Base-by-base conservation (phyloP, 225 moss, liverwort and hornwort genomes). In the Bryum argenteum region DNA sequence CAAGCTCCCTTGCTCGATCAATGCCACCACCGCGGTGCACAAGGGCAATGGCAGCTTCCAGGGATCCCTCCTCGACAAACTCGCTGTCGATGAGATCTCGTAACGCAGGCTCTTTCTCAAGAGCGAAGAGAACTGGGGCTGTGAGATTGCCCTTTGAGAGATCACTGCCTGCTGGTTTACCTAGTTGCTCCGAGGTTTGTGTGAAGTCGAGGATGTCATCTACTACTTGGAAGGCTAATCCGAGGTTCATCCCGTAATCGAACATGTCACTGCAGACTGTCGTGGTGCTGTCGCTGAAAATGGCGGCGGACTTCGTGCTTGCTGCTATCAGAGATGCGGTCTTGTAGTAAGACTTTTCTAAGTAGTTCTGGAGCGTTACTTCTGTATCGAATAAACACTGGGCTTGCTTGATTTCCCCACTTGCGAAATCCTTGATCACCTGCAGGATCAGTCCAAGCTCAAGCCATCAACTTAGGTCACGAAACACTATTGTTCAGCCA, bases 141-240 rank as follows among this genome's bases (percentile, higher is more conserved):
- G 98, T 98, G 23, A 98, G 82, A 67, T 94, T 98, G 1, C 98
- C 98, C 74, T 94, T 94, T 8, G 85, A 88, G 58, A 98, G 60
- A 43, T 98, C 98, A 50, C 98, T 98, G 26, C 91, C 98, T 0
- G 98, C 86, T 24, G 98, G 98, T 66, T 98, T 98, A 2, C 98
- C 98, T 6, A 98, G 87, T 80, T 94, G 92, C 75, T 94, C 94
- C 3, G 92, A 88, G 0, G 98, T 87, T 69, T 94, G 92, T 8
- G 98, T 98, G 22, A 98, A 98, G 66, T 98, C 98, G 75, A 98
- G 54, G 82, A 98, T 93, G 61, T 98, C 98, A 44, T 98, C 98
- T 53, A 98, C 98, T 5, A 98, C 83, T 80, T 98, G 98, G 73
- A 98, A 98, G 12, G 98, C 98, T 58, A 98, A 74, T n/a, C 98